These are phyloP conservation scores for Pyropia yezoensis DNA, from an alignment of 23 red algal species.

Conservation along the genomic window DNA sequence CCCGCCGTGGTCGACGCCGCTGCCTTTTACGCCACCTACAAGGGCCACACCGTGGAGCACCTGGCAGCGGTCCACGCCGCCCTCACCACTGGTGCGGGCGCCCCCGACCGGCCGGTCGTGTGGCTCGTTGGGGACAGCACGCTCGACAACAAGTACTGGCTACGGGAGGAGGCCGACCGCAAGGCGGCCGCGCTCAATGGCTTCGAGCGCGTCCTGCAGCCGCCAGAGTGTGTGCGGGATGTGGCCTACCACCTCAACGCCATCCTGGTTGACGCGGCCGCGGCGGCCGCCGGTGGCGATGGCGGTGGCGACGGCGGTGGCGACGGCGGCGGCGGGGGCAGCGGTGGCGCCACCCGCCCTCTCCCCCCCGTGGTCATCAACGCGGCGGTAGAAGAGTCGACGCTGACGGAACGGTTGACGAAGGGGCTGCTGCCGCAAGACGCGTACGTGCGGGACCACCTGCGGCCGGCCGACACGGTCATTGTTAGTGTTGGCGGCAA, in stretches of 20 bases:
- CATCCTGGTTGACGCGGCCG: neutral
- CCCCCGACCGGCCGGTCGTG: conserved; percentile 13
- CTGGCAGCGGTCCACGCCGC: neutral
- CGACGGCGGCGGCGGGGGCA: no score
- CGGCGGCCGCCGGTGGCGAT: no score
- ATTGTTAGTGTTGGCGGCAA: conserved; percentile 64
- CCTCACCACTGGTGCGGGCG: neutral
- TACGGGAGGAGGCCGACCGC: neutral
- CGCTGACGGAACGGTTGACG: neutral
- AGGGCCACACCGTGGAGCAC: conserved; percentile 27
- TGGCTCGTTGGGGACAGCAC: conserved; percentile 62
- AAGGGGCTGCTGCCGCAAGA: conserved; percentile 17
- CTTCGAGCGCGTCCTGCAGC: conserved; percentile 1
- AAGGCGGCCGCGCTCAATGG: neutral
- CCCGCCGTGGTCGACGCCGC: neutral
- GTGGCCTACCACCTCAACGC: conserved; percentile 55
- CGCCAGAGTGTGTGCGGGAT: conserved; percentile 9
- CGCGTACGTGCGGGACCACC: conserved; percentile 21
- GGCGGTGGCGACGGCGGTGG: no score
- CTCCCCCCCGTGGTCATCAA: conserved; percentile 21
- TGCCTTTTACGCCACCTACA: conserved; percentile 30
- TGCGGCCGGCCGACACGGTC: conserved; percentile 22
- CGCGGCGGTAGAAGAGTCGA: conserved; percentile 56
- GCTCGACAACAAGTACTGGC: conserved; percentile 73
- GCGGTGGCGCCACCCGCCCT: neutral